Evolutionary conservation across 2,329 filamentous ascomycete genomes (phyloP), one percentile per base, ranked within the genome.

Genomic region (Simplicillium aogashimaense): DNA sequence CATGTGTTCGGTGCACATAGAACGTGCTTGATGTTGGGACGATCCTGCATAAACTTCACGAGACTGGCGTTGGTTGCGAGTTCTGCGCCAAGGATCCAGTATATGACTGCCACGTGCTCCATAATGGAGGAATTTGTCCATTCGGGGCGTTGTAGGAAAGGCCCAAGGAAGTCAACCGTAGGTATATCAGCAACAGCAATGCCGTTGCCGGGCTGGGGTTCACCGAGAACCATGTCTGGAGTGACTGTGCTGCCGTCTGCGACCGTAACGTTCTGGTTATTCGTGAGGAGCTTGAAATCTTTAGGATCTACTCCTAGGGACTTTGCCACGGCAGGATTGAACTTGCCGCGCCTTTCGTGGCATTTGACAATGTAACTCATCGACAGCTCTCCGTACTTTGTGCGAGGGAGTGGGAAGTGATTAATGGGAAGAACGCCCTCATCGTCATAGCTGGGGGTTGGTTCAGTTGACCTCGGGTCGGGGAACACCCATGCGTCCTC

Each of bases 341-440:
- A 95, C 52, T 83, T 90, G 39, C 92, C 92, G 40, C 92, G 77
- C 40, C 83, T 73, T 30, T 80, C 69, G 46, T 87, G 78, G 40
- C 77, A 78, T 50, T 86, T 85, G 54, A 94, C 73, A 43, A 98
- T 81, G 59, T 98, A 98, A 43, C 83, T 94, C 50, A 95, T 67
- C 6, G 86, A 81, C 36, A 81, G 78, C 20, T 67, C 66, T 1
- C 76, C 76, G 5, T 81, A 82, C 15, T 67, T 63, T 0, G 86
- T 85, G 1, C 68, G 69, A 1, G 92, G 92, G 3, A 97, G 69
- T 3, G 53, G 43, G 3, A 43, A 43, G 16, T 55, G 45, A 15
- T 52, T 51, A 32, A 56, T 44, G 30, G 49, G 44, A 3, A 60
- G 38, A 14, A 46, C 43, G 8, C 30, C 42, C 2, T 45, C 36